Evolutionary conservation across 768 basidiomycete species (phyloP).

Genomic region (Russula sp.): DNA sequence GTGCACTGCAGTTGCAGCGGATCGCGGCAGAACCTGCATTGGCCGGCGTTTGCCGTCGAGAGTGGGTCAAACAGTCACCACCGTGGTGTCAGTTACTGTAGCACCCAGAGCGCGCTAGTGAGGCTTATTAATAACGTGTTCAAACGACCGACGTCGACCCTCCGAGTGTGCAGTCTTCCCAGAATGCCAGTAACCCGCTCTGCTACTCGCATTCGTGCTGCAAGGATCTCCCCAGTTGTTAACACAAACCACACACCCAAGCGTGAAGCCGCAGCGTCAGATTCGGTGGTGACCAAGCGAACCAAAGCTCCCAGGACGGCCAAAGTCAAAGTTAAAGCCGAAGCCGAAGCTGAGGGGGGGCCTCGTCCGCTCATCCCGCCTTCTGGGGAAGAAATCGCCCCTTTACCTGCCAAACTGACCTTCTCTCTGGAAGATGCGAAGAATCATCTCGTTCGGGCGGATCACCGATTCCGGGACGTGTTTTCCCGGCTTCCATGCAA

Average conservation of each 20-base stretch:
- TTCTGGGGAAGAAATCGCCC: slow-evolving; percentile 14
- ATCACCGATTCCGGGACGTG: slow-evolving; percentile 63
- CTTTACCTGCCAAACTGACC: slow-evolving; percentile 64
- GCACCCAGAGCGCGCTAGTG: too few species aligned
- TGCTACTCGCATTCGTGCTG: slow-evolving; percentile 16
- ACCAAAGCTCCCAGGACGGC: neutral
- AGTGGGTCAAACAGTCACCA: too few species aligned
- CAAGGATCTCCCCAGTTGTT: neutral
- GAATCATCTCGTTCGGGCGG: slow-evolving; percentile 57
- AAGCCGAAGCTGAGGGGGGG: neutral
- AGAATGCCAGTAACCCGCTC: slow-evolving; percentile 29
- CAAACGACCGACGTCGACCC: neutral
- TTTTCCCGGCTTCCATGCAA: slow-evolving; percentile 63
- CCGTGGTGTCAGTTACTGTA: too few species aligned
- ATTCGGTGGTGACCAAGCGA: slow-evolving; percentile 7
- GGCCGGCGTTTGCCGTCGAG: slow-evolving; percentile 4
- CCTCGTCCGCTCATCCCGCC: neutral
- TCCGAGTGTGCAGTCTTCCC: neutral
- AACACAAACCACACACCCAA: slow-evolving; percentile 8
- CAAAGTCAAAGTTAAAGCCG: slow-evolving; percentile 4
- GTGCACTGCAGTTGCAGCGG: neutral
- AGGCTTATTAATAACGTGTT: neutral
- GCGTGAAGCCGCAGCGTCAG: neutral
- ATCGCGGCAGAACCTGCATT: neutral
- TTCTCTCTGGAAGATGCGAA: slow-evolving; percentile 79